phyloP scores from a whole-genome alignment of 768 basidiomycete genomes.

The Clitopilus passeckerianus region DNA sequence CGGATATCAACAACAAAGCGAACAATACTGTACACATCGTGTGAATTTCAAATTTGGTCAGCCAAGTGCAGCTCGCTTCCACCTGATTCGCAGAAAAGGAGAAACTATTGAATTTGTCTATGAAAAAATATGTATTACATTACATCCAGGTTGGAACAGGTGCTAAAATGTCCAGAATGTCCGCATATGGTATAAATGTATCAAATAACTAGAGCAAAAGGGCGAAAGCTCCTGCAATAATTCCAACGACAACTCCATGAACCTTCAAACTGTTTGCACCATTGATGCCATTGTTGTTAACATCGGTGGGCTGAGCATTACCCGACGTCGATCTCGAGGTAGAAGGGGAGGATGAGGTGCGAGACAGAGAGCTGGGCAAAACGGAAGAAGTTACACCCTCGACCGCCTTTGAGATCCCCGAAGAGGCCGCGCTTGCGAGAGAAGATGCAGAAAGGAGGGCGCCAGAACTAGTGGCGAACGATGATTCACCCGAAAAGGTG shows the following conservation, averaged over 20 bases:
- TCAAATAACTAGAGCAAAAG: not conserved
- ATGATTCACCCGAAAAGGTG: not conserved
- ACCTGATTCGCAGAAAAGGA: not conserved
- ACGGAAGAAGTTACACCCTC: not conserved
- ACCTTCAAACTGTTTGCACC: not conserved
- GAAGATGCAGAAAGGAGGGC: not conserved
- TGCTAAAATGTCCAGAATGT: not conserved
- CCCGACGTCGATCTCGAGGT: not conserved
- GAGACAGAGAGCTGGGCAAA: not conserved
- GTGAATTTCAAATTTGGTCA: slow-evolving; percentile 1
- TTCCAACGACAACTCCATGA: not conserved
- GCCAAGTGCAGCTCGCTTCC: not conserved
- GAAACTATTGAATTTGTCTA: not conserved
- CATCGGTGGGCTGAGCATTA: not conserved
- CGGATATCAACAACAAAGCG: not conserved
- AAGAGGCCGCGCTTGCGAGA: not conserved
- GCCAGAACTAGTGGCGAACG: not conserved
- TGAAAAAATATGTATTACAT: no score
- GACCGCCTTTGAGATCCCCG: not conserved
- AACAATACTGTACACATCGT: not conserved
- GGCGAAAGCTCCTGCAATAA: not conserved
- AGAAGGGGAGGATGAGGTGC: not conserved
- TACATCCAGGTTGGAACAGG: no score
- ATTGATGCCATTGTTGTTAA: not conserved
- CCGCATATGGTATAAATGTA: not conserved